phyloP scores from a whole-genome alignment of 2,329 filamentous ascomycete genomes.

The Exserohilum turcica region DNA sequence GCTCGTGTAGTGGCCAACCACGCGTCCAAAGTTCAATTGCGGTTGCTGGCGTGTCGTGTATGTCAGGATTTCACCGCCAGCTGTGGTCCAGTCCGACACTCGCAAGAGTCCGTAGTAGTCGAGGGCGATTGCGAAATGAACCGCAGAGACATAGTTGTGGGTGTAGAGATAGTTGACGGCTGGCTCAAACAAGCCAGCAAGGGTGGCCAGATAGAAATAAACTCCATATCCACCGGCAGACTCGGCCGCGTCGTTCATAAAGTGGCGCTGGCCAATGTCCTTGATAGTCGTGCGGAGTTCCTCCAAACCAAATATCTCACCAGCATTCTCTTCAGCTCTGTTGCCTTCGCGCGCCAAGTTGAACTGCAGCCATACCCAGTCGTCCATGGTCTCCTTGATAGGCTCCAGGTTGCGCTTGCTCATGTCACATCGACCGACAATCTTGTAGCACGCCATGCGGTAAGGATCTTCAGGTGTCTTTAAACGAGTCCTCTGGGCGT shows the following conservation, averaged over 20 bases:
- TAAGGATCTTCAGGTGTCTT: slow-evolving; percentile 91
- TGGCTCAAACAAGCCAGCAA: slow-evolving; percentile 92
- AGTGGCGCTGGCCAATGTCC: slow-evolving; percentile 90
- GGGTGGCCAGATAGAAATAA: slow-evolving; percentile 89
- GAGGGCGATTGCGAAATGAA: slow-evolving; percentile 90
- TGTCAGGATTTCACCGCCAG: slow-evolving; percentile 66
- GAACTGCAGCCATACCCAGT: slow-evolving; percentile 72
- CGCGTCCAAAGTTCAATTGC: slow-evolving; percentile 91
- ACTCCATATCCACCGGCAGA: slow-evolving; percentile 81
- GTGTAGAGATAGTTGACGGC: slow-evolving; percentile 89
- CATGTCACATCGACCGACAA: slow-evolving; percentile 79
- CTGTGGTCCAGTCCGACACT: slow-evolving; percentile 78
- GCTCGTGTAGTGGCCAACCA: slow-evolving; percentile 92
- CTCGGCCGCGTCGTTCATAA: slow-evolving; percentile 79
- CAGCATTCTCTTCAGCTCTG: slow-evolving; percentile 65
- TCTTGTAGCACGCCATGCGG: slow-evolving; percentile 96
- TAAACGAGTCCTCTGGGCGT: slow-evolving; percentile 81
- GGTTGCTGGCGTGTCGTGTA: slow-evolving; percentile 71
- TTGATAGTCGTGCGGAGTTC: slow-evolving; percentile 79
- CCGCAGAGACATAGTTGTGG: slow-evolving; percentile 89
- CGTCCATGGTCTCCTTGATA: slow-evolving; percentile 65
- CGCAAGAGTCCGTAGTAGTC: slow-evolving; percentile 71
- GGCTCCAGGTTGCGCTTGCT: slow-evolving; percentile 61
- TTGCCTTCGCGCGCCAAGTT: slow-evolving; percentile 66
- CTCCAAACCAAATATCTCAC: slow-evolving; percentile 66